phyloP scores from a whole-genome alignment of 257 asterid species.

The Striga asiatica region DNA sequence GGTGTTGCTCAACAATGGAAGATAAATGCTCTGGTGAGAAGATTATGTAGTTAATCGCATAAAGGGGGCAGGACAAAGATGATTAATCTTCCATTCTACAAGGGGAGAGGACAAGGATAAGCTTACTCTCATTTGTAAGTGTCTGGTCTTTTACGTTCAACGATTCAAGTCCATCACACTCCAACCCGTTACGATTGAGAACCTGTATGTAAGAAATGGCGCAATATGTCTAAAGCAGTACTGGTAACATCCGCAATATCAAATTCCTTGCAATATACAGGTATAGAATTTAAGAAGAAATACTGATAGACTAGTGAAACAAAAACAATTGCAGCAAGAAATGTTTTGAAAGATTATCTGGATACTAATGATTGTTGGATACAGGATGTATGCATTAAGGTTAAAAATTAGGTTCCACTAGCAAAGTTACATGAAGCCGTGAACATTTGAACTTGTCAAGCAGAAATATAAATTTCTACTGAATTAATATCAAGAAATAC shows the following conservation, averaged over 20 bases:
- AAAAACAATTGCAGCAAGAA: not conserved
- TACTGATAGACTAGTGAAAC: not conserved
- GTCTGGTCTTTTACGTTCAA: constrained; percentile 65
- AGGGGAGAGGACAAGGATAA: constrained; percentile 4
- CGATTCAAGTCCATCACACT: constrained; percentile 58
- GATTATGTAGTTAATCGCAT: too few relatives aligned
- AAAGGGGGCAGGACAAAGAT: too few relatives aligned
- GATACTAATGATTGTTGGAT: not conserved
- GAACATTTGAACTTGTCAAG: not conserved
- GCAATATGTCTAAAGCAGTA: constrained; percentile 4
- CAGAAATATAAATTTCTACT: constrained; percentile 1
- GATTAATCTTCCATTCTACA: not conserved
- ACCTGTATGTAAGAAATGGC: constrained; percentile 43
- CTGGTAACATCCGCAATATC: not conserved
- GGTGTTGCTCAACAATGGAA: constrained; percentile 1
- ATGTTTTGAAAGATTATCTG: not conserved
- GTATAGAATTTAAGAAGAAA: constrained; percentile 8
- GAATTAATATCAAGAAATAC: not conserved
- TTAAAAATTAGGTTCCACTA: not conserved
- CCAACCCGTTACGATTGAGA: constrained; percentile 58
- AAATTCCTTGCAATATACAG: not conserved
- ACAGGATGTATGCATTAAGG: not conserved
- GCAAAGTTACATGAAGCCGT: constrained; percentile 7
- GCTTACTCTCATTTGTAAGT: constrained; percentile 72
- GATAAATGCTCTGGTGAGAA: not conserved